Percentiles rank a stretch among this genome's conserved stretches.
phyloP scores from a whole-genome alignment of 257 asterid species.

The Cynanchum wilfordii region DNA sequence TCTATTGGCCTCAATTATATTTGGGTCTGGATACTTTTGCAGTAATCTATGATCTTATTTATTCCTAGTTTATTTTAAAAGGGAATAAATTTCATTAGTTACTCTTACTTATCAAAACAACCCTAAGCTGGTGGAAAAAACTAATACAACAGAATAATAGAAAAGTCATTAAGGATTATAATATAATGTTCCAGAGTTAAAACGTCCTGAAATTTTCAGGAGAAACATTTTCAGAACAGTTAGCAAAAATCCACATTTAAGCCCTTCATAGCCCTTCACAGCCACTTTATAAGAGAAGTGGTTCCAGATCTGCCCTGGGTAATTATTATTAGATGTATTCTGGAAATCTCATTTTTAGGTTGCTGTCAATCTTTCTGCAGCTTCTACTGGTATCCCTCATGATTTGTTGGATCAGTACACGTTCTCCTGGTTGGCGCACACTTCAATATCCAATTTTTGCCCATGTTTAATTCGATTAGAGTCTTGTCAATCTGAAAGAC shows the following conservation, averaged over 20 bases:
- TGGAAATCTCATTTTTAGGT: background rate
- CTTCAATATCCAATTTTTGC: background rate
- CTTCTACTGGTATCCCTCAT: background rate
- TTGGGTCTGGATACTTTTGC: background rate
- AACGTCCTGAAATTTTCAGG: background rate
- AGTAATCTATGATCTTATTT: background rate
- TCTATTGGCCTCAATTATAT: background rate
- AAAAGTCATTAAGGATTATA: background rate
- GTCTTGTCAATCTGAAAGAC: background rate
- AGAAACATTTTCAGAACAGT: background rate
- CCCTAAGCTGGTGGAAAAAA: background rate
- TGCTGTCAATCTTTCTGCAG: background rate
- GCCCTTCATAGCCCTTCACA: background rate
- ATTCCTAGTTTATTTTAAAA: too few relatives aligned
- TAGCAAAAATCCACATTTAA: background rate
- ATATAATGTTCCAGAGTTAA: background rate
- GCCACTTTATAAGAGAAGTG: background rate
- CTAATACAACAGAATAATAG: background rate
- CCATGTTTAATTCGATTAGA: background rate
- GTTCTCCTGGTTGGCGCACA: background rate
- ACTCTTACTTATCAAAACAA: background rate
- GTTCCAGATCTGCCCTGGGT: background rate
- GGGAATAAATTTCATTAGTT: background rate
- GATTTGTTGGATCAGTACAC: background rate
- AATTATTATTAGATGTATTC: background rate